Conservation (phyloP, 192 early-diverging fungal species). For the Coemansia sp. region DNA sequence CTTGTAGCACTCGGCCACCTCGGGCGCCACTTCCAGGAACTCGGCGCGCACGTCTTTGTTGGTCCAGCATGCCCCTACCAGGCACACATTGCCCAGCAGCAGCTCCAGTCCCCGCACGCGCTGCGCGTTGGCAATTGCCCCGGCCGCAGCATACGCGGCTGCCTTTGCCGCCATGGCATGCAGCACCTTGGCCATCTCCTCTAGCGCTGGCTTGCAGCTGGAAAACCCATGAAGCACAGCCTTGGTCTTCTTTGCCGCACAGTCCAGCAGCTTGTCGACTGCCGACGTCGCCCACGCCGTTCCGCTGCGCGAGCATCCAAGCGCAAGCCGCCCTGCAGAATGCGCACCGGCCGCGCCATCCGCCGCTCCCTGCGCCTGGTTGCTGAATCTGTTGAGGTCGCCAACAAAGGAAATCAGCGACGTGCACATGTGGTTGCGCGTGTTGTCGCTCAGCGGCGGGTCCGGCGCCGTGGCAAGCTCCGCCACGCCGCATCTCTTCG, state of each 20-base stretch:
- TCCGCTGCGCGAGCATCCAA: constrained; percentile 19
- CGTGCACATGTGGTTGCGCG: constrained; percentile 63
- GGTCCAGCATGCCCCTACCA: constrained; percentile 53
- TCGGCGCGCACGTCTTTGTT: constrained; percentile 68
- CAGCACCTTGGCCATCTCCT: constrained; percentile 14
- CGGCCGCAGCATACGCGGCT: background rate
- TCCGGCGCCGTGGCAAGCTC: constrained; percentile 45
- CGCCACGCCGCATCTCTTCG: constrained; percentile 47
- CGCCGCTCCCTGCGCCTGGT: constrained; percentile 7
- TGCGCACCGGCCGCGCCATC: constrained; percentile 6
- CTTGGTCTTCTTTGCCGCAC: constrained; percentile 9
- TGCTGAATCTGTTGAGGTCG: constrained; percentile 54
- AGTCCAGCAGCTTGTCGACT: constrained; percentile 26
- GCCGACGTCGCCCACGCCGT: constrained; percentile 26
- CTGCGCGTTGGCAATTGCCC: constrained; percentile 10
- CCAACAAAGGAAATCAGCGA: constrained; percentile 70
- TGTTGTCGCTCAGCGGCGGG: constrained; percentile 62
- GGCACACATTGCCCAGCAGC: constrained; percentile 37
- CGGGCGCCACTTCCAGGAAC: constrained; percentile 60
- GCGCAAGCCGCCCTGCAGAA: constrained; percentile 5
- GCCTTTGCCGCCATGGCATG: constrained; percentile 13
- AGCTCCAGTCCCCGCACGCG: constrained; percentile 40
- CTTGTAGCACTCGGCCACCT: constrained; percentile 76
- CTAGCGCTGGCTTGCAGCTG: constrained; percentile 16
- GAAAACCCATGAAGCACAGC: constrained; percentile 16